Base-by-base conservation (phyloP, 2,329 filamentous ascomycete genomes). In the Verticillium dahliae region DNA sequence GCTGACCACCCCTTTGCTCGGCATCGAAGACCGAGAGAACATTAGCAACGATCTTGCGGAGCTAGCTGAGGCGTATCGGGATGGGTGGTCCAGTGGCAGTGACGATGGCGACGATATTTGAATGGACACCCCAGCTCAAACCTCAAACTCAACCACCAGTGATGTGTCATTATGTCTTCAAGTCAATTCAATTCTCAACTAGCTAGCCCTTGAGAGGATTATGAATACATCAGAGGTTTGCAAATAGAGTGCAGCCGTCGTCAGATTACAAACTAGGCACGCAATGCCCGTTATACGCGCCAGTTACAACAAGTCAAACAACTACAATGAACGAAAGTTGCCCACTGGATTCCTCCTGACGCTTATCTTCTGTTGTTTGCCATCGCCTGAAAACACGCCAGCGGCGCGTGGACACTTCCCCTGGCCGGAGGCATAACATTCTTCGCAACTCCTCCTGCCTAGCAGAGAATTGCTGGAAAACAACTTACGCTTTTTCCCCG, bases 1-100 rank as follows among this genome's bases (percentile, higher is more conserved):
- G 27, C 80, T 89, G 13, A 86, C 90, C 13, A 76, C 83, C 15
- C 83, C 87, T 64, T 81, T 85, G 11, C 80, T 93, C 15, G 80
- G 81, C 0, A 68, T 94, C 3, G 91, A 96, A 63, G 93, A 98
- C 70, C 84, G 94, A 52, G 95, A 99, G 75, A 80, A 81, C 2
- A 79, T 98, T n/a, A 85, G 86, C 56, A 95, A 96, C 70, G 87
- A 90, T 13, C 79, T 99, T 45, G 87, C 90, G 31, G 89, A 90
- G 63, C 87, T 98, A 69, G 89, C 90, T 1, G 93, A 97, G 70
- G 90, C 90, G 63, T 98, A 97, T 72, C 87, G 91, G 67, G 91
- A 95, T 64, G 92, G 92, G 1, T 97, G 91, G 90, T 87, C 86
- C 13, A 92, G 89, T 69, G 91, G 87, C 31, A 89, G 85, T 62